A percentile compares a stretch with the other conserved stretches of the same genome.
phyloP scores from a whole-genome alignment of 129 eudicot species.

The Erigeron canadensis region DNA sequence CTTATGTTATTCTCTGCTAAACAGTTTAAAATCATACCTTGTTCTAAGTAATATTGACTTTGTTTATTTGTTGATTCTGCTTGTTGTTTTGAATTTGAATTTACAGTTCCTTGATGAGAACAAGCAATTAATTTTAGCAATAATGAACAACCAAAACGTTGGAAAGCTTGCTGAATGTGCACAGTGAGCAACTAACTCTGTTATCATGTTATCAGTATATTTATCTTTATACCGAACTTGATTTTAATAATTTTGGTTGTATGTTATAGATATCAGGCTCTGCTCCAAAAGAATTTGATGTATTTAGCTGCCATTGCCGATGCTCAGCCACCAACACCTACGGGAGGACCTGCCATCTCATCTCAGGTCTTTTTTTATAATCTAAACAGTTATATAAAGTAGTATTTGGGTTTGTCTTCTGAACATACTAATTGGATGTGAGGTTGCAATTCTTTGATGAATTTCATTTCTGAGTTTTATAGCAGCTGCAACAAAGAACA shows the following conservation, averaged over 20 bases:
- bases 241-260: not conserved
- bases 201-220: not conserved
- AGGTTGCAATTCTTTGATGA: not conserved
- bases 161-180: constrained; percentile 98
- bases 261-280: constrained; percentile 74
- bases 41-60: not conserved
- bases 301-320: constrained; percentile 92
- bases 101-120: constrained; percentile 91
- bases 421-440: not conserved
- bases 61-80: constrained; percentile 2
- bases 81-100: constrained; percentile 6
- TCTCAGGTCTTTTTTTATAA: constrained; percentile 24
- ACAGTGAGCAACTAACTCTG: constrained; percentile 58
- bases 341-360: constrained; percentile 35
- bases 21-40: too few relatives aligned
- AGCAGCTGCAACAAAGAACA: not conserved
- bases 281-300: constrained; percentile 84
- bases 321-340: constrained; percentile 76
- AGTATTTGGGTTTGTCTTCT: not conserved
- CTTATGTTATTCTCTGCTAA: too few relatives aligned
- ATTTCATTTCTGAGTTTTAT: not conserved
- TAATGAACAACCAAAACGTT: constrained; percentile 85
- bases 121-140: constrained; percentile 84
- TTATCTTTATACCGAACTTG: not conserved
- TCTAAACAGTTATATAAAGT: constrained; percentile 3